These are phyloP conservation scores for Cyathus olla DNA, from an alignment of 1,284 basidiomycete species.

Conservation along the genomic window DNA sequence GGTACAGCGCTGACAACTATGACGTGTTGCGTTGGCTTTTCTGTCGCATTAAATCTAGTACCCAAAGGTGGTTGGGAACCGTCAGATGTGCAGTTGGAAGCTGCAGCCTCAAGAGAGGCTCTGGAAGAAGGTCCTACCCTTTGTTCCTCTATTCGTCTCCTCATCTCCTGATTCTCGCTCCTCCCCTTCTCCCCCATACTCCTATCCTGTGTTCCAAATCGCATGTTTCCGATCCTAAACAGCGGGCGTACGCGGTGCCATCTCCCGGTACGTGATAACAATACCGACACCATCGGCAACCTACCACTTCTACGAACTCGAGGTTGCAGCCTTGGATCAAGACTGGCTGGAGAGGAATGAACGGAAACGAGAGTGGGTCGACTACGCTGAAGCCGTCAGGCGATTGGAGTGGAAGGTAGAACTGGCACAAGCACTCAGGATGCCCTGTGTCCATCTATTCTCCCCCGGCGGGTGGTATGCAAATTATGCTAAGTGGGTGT, in stretches of 20 bases:
- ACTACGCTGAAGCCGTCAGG: constrained; percentile 80
- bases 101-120: constrained; percentile 88
- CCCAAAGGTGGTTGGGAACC: constrained; percentile 90
- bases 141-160: constrained; percentile 81
- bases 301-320: constrained; percentile 89
- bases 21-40: constrained; percentile 7
- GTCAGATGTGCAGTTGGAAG: constrained; percentile 81
- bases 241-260: constrained; percentile 86
- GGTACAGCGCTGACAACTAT: constrained; percentile 13
- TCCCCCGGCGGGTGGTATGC: no score
- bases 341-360: constrained; percentile 84
- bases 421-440: constrained; percentile 72
- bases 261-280: constrained; percentile 82
- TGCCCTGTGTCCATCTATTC: no score
- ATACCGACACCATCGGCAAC: constrained; percentile 81
- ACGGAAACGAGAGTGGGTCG: constrained; percentile 85
- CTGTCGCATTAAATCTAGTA: constrained; percentile 57
- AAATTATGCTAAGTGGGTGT: no score
- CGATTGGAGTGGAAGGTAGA: constrained; percentile 85
- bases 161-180: constrained; percentile 68
- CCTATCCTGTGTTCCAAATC: constrained; percentile 39
- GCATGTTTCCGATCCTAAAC: constrained; percentile 40
- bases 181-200: constrained; percentile 35
- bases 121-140: constrained; percentile 92
- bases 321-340: constrained; percentile 77